Evolutionary conservation across 2,329 filamentous ascomycete genomes (phyloP), one percentile per base, ranked within the genome.

Genomic region (Fusarium sp.): DNA sequence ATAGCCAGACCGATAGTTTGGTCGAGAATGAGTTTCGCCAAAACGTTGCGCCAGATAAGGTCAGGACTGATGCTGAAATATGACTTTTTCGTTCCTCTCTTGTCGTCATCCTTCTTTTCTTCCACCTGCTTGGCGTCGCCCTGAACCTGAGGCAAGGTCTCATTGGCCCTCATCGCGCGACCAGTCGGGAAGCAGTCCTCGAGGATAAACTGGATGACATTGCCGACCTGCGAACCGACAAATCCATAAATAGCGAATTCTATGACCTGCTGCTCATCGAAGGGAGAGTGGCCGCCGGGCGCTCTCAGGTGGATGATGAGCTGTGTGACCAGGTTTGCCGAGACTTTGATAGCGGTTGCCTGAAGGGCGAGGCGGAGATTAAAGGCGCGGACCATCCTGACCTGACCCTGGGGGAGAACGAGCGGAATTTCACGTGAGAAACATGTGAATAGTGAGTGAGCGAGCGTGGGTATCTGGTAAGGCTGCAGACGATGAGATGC

Each of bases 241-340:
- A 77, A 73, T 21, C 79, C 79, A 55, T 79, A 80, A 41, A 78
- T 49, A 26, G 77, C 79, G 54, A 80, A 80, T 70, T 80, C 79
- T 31, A 74, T 41, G 21, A 80, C 74, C 65, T 79, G 79, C 66
- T 79, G 79, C 54, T 57, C 58, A 69, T 80, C 79, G 62, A 79
- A 70, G 6, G 69, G 57, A 12, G 65, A 58, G 18, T 52, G 49
- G 4, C 67, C 31, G 4, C 52, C 58, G 6, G 76, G 65, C 30
- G 66, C 67, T 19, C 55, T 73, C 21, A 60, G 65, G 56, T 66
- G 65, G 23, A 58, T 63, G 56, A 76, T 60, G 62, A 71, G 37
- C 65, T 77, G 76, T 34, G 76, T 76, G 59, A 77, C 74, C 39
- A 77, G 66, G 55, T 77, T 77, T 58, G 76, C 76, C 26, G 75